phyloP scores from a whole-genome alignment of 2,329 filamentous ascomycete species.

The Sporothrix pallida region DNA sequence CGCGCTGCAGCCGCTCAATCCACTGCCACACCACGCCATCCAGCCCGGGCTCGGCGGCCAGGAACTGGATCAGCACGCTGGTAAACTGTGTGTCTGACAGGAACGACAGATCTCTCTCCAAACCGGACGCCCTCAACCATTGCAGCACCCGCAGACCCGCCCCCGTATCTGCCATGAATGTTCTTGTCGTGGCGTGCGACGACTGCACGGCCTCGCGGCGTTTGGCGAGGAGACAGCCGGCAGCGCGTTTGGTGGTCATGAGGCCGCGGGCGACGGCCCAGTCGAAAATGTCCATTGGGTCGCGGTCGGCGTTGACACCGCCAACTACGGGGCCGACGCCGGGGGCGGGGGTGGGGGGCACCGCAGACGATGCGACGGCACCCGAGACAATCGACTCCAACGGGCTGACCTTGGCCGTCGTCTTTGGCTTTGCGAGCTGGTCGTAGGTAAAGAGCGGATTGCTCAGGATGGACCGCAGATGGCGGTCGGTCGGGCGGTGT shows the following conservation, averaged over 20 bases:
- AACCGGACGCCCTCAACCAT: conserved; percentile 60
- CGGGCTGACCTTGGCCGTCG: too few species aligned
- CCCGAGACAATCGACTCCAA: too few species aligned
- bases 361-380: too few species aligned
- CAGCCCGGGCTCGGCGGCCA: conserved; percentile 60
- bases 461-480: conserved; percentile 62
- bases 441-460: conserved; percentile 60
- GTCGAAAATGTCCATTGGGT: conserved; percentile 62
- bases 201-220: conserved; percentile 49
- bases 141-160: conserved; percentile 56
- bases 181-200: conserved; percentile 43
- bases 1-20: conserved; percentile 51
- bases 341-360: too few species aligned
- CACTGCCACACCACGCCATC: conserved; percentile 61
- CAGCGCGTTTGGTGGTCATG: conserved; percentile 60
- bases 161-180: conserved; percentile 50
- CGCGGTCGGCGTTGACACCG: conserved; percentile 40
- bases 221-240: conserved; percentile 60
- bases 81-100: conserved; percentile 49
- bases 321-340: too few species aligned
- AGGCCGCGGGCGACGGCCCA: conserved; percentile 61
- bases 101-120: conserved; percentile 55
- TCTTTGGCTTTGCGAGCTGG: conserved; percentile 35
- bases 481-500: conserved; percentile 53
- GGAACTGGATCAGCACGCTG: conserved; percentile 53